Base-by-base conservation (phyloP, 2,329 filamentous ascomycete species). In the Cladophialophora chaetospira region DNA sequence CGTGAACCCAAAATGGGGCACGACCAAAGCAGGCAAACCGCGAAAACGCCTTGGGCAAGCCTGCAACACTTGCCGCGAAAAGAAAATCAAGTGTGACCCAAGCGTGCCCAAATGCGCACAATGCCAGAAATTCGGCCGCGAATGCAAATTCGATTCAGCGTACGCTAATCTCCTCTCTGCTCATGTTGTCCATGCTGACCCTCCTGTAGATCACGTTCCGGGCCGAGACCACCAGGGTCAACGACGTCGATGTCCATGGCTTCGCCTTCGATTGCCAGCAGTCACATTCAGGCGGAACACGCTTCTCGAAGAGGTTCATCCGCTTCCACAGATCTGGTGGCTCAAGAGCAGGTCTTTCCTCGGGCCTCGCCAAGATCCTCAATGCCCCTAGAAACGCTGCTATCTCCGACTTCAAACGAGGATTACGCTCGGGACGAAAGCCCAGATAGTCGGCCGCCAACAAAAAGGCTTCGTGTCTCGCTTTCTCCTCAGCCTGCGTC, bases 31-130 rank as follows among this genome's bases (percentile, higher is more conserved):
- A 2, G 92, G 92, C 11, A 96, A 96, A 75, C 91, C 92, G 45
- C 84, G 92, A 64, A 97, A 97, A 76, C 82, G 92, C 55, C 79
- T 96, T 55, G 91, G 92, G 21, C 91, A 96, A 70, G 91, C 91
- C n/a, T 97, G 92, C 69, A 81, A 96, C 57, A 94, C 91, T 10
- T 97, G 92, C 71, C 84, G 92, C 48, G 91, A 96, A 75, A 97
- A 96, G 84, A 97, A 96, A 79, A 96, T 97, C 76, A 96, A 96
- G 73, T 97, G 92, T 69, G 91, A 96, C 63, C 92, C 91, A 1
- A 91, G 92, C 66, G 88, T 85, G 63, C 89, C 89, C 35, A 91
- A 90, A 65, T 97, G 92, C 67, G 83, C 92, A 52, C 91, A 96
- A 73, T 97, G 92, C 71, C 88, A 94, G 70, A 96, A 96, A 75